phyloP scores from a whole-genome alignment of 441 rosid species.

The Erodium texanum region DNA sequence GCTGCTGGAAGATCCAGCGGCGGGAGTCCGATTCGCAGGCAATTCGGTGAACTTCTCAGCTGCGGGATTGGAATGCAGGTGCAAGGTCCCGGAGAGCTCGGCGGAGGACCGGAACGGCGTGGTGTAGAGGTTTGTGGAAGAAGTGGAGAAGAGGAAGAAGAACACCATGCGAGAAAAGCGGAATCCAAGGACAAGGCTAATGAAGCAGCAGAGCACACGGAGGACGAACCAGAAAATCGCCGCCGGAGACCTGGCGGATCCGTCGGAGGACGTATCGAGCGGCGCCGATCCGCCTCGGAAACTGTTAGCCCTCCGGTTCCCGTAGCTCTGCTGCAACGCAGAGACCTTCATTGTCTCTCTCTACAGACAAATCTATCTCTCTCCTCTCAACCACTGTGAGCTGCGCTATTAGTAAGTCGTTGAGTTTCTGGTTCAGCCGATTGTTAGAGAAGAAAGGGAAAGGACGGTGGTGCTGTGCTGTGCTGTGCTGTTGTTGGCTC shows the following conservation, averaged over 20 bases:
- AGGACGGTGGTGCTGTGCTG: slow-evolving; percentile 10
- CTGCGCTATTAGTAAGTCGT: too few species aligned
- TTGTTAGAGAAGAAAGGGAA: slow-evolving; percentile 15
- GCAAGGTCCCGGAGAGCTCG: slow-evolving; percentile 10
- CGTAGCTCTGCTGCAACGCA: slow-evolving; percentile 66
- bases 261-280: slow-evolving; percentile 47
- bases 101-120: slow-evolving; percentile 47
- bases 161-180: slow-evolving; percentile 46
- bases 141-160: slow-evolving; percentile 30
- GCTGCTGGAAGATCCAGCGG: slow-evolving; percentile 26
- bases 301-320: slow-evolving; percentile 56
- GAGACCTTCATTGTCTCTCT: slow-evolving; percentile 63
- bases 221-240: slow-evolving; percentile 67
- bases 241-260: slow-evolving; percentile 47
- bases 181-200: slow-evolving; percentile 80
- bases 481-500: background rate
- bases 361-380: slow-evolving; percentile 3
- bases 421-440: slow-evolving; percentile 14
- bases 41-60: slow-evolving; percentile 16
- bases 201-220: slow-evolving; percentile 72
- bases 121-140: slow-evolving; percentile 37
- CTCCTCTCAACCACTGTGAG: background rate
- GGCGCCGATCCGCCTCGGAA: slow-evolving; percentile 43
- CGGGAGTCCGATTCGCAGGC: slow-evolving; percentile 28
- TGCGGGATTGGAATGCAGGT: background rate